A percentile compares a stretch with the other conserved stretches of the same genome.
Conservation (phyloP, 2,329 filamentous ascomycete genomes). For the Hysterium pulicare region DNA sequence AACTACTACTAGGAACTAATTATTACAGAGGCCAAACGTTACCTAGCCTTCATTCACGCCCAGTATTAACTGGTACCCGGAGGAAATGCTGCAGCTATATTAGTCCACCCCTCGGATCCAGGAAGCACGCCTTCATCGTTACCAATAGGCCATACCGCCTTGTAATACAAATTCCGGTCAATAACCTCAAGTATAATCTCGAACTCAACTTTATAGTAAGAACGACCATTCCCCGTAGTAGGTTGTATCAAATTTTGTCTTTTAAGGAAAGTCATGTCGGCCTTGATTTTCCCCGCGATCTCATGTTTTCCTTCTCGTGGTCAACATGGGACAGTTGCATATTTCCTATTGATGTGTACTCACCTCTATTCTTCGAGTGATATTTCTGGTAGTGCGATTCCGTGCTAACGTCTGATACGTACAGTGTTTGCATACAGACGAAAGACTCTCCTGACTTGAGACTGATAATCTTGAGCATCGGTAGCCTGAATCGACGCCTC, state of each 20-base stretch:
- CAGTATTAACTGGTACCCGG: constrained; percentile 2
- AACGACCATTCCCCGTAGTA: neutral
- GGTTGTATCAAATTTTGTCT: constrained; percentile 3
- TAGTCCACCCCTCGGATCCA: constrained; percentile 2
- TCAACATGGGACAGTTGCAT: constrained; percentile 2
- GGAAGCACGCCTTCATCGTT: constrained; percentile 3
- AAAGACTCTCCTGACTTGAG: constrained; percentile 3
- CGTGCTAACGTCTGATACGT: constrained; percentile 3
- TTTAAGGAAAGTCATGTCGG: constrained; percentile 3
- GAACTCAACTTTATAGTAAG: constrained; percentile 3
- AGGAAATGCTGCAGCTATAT: constrained; percentile 4
- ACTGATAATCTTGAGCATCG: constrained; percentile 2
- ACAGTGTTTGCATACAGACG: constrained; percentile 3
- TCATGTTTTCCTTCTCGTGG: constrained; percentile 3
- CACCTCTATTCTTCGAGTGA: constrained; percentile 2
- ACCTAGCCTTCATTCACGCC: neutral
- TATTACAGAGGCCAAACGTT: neutral
- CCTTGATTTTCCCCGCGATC: constrained; percentile 3
- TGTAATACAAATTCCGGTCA: constrained; percentile 3
- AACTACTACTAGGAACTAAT: neutral
- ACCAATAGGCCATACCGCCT: constrained; percentile 3
- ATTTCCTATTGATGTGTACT: constrained; percentile 1
- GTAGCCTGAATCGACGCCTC: constrained; percentile 3
- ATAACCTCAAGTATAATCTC: constrained; percentile 1
- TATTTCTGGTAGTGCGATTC: constrained; percentile 3